These are phyloP conservation scores for Salix dunnii DNA, from an alignment of 345 rosid species.

Conservation along the genomic window DNA sequence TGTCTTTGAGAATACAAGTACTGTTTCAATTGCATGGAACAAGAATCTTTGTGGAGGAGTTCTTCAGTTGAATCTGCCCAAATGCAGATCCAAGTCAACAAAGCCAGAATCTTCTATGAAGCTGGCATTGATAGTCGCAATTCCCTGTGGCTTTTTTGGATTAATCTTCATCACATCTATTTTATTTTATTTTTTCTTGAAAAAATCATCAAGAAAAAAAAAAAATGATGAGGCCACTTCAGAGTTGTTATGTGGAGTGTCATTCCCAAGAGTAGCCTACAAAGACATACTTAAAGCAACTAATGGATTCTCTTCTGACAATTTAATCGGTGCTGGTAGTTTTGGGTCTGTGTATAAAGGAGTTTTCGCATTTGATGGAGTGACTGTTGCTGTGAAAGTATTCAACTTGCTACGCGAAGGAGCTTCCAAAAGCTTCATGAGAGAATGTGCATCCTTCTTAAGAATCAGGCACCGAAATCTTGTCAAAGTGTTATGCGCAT, in stretches of 20 bases:
- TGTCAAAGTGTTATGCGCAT: too few species aligned
- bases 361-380: background rate
- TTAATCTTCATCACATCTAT: background rate
- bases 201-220: background rate
- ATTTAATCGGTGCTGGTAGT: background rate
- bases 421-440: background rate
- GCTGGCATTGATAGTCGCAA: background rate
- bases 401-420: background rate
- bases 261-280: background rate
- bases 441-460: background rate
- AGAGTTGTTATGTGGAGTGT: background rate
- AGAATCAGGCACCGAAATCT: background rate
- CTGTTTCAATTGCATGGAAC: background rate
- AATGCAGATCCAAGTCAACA: background rate
- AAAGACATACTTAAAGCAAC: background rate
- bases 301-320: background rate
- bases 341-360: background rate
- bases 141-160: background rate
- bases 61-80: background rate
- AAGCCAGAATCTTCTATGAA: background rate
- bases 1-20: conserved; percentile 7
- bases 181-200: background rate
- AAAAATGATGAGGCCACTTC: too few species aligned
- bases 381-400: background rate
- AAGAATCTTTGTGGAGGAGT: conserved; percentile 11